phyloP scores from a whole-genome alignment of 257 asterid genomes.

The Leonotis leonurus region DNA sequence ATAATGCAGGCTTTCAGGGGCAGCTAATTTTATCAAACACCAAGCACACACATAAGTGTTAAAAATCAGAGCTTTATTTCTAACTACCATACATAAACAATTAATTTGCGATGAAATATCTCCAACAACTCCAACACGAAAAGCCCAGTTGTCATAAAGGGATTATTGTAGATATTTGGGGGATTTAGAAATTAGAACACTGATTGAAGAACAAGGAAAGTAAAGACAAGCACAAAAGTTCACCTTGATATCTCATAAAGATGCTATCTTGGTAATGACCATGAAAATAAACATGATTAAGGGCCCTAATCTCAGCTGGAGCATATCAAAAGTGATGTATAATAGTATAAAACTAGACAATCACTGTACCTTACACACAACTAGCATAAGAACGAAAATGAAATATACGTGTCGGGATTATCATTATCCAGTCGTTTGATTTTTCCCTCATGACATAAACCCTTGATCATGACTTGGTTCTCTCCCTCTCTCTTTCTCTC shows the following conservation, averaged over 20 bases:
- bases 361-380: not conserved
- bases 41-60: constrained; percentile 16
- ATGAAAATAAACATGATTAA: constrained; percentile 8
- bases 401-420: not conserved
- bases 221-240: constrained; percentile 9
- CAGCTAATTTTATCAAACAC: constrained; percentile 14
- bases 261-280: constrained; percentile 16
- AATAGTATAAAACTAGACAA: not conserved
- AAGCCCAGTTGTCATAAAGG: constrained; percentile 22
- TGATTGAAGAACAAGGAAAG: constrained; percentile 16
- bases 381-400: not conserved
- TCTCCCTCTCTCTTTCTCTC: too few species aligned
- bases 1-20: constrained; percentile 19
- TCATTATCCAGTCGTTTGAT: constrained; percentile 15
- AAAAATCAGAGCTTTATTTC: not conserved
- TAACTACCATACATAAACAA: constrained; percentile 16
- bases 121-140: constrained; percentile 12
- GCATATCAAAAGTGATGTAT: constrained; percentile 4
- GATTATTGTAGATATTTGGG: constrained; percentile 1
- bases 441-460: constrained; percentile 16
- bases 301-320: constrained; percentile 16
- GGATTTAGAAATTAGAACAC: too few species aligned
- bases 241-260: constrained; percentile 18
- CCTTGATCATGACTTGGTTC: constrained; percentile 34
- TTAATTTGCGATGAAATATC: constrained; percentile 14